Evolutionary conservation across 345 rosid genomes (phyloP), one percentile per base, ranked within the genome.

Genomic region (Sonneratia caseolaris): DNA sequence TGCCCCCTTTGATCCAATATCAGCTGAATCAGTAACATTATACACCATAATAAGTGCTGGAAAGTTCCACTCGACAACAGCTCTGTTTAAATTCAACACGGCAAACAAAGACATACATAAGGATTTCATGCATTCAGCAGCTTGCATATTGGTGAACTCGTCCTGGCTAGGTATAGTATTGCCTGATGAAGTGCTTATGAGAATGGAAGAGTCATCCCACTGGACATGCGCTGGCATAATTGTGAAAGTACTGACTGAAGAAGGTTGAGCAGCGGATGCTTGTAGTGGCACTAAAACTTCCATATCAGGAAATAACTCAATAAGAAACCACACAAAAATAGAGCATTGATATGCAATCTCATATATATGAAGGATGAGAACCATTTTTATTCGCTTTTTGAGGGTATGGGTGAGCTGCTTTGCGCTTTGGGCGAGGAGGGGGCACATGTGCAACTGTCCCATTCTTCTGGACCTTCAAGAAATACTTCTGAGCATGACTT

Each of bases 401-500:
- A 2, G 97, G 98, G 82, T 91, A 94, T 8, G 98, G 98, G 75
- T 94, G 97, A 22, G 93, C 69, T 62, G 98, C 96, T 87, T 94
- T 94, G 81, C 96, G 95, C 81, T 94, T 94, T 45, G 98, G 98
- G 13, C 97, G 89, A 72, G 98, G 98, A 27, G 98, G 96, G 43
- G 98, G 98, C 18, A 91, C 97, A 73, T 94, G 98, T 7, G 96
- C 97, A 59, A 82, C 69, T 27, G 98, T 80, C 68, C 98, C 98
- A 22, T 88, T 91, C 83, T 94, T 94, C 74, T 94, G 97, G 75
- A 94, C 96, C 86, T 94, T 94, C 83, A 94, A 68, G 83, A 94
- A 94, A 81, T 91, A 94, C 78, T 94, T 94, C 81, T 94, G 98
- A 10, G 98, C 98, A 83, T 94, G 98, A 80, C 98, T 94, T 75